Evolutionary conservation across 495 filamentous ascomycete species (phyloP), one percentile per base, ranked within the genome.

Genomic region (Lindgomyces ingoldianus): DNA sequence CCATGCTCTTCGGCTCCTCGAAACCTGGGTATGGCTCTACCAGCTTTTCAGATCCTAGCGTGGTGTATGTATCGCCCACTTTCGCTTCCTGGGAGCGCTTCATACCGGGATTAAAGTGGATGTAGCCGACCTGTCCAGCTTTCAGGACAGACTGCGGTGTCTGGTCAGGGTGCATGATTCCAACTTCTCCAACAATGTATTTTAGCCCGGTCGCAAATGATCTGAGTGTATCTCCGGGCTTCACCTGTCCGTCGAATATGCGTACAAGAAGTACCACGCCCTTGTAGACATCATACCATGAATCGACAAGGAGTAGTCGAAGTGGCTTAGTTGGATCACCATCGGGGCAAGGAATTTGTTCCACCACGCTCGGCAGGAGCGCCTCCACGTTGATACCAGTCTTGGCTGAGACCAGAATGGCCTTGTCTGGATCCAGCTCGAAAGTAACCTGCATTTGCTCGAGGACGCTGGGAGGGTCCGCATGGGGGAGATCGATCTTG

Each of bases 81-180:
- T 96, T 95, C 51, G 94, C 92, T 70, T 98, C 94, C 70, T 94
- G 87, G 61, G 90, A 95, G 58, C 85, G 83, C 77, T 96, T 98
- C 94, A 98, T 98, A 9, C 93, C 94, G 0, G 95, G 94, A 71
- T 96, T 98, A 80, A 98, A 98, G 75, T 88, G 89, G 42, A 97
- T 85, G 65, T 98, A 98, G 27, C 94, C 94, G 30, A 98, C 90
- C 74, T 98, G 94, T 0, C 94, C 94, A 0, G 94, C 93, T 29
- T 92, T 85, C 26, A 98, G 78, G 41, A 86, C 77, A 1, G 81
- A 84, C 74, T 96, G 92, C 0, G 91, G 81, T 3, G 89, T 93
- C 73, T 91, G 89, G n/a, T 87, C 81, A 0, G 95, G 94, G 69
- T 98, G 89, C 86, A 96, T 92, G 59, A 98, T 97, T 9, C 94